A percentile compares a stretch with the other conserved stretches of the same genome.
Conservation (phyloP, 2,329 filamentous ascomycete genomes). For the Microsporum audouinii region DNA sequence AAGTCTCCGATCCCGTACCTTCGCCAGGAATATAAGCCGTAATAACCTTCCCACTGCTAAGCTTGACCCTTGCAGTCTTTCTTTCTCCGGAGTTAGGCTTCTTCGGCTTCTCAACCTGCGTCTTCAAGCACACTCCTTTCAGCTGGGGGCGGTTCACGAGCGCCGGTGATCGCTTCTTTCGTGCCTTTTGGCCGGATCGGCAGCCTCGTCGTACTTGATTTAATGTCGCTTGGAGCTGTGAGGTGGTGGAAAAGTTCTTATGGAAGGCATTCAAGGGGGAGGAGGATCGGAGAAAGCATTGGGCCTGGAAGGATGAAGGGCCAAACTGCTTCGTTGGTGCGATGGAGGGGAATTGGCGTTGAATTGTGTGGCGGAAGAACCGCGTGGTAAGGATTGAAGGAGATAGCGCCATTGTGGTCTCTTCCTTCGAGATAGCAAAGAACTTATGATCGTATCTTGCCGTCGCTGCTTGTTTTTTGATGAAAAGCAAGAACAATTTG, state of each 20-base stretch:
- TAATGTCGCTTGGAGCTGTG: conserved; percentile 50
- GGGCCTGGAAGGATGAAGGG: conserved; percentile 13
- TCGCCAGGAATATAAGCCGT: conserved; percentile 94
- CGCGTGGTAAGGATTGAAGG: conserved; percentile 26
- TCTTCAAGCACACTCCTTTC: conserved; percentile 93
- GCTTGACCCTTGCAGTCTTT: conserved; percentile 82
- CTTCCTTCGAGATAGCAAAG: not conserved
- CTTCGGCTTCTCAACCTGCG: conserved; percentile 89
- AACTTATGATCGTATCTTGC: not conserved
- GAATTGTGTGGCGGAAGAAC: conserved; percentile 24
- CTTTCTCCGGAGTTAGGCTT: conserved; percentile 97
- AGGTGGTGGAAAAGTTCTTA: conserved; percentile 48
- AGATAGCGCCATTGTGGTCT: conserved; percentile 20
- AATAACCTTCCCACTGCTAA: conserved; percentile 76
- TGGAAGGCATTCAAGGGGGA: not conserved
- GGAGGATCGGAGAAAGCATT: conserved; percentile 16
- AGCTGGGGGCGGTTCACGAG: conserved; percentile 65
- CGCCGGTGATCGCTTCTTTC: conserved; percentile 80
- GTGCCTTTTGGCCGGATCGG: conserved; percentile 64
- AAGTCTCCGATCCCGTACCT: conserved; percentile 37
- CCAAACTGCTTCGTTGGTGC: conserved; percentile 18
- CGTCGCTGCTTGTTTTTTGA: not conserved
- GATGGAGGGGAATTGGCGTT: conserved; percentile 20
- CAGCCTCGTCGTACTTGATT: conserved; percentile 68
- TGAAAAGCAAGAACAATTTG: not conserved